Evolutionary conservation across 495 filamentous ascomycete genomes (phyloP).

Genomic region (Talaromyces borbonicus): DNA sequence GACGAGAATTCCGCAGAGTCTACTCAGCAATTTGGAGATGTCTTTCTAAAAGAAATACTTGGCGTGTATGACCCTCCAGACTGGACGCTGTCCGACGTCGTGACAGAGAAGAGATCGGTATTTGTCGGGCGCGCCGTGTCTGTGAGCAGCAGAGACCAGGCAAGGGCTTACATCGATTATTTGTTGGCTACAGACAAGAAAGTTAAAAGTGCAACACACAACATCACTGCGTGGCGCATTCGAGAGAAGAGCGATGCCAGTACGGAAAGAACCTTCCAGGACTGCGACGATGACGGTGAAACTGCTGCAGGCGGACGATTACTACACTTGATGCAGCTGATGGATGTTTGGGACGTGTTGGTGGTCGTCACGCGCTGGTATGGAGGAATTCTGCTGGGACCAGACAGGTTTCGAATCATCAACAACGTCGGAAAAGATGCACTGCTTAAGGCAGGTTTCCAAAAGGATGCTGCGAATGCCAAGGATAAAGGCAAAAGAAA

Average conservation of each 20-base stretch:
- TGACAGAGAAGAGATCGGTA: slow-evolving; percentile 76
- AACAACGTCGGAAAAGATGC: slow-evolving; percentile 78
- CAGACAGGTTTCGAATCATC: slow-evolving; percentile 81
- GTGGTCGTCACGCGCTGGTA: slow-evolving; percentile 97
- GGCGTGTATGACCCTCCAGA: slow-evolving; percentile 37
- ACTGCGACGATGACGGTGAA: slow-evolving; percentile 95
- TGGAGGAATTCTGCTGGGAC: slow-evolving; percentile 78
- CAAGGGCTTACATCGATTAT: slow-evolving; percentile 56
- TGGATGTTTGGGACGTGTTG: slow-evolving; percentile 86
- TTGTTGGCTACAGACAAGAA: slow-evolving; percentile 72
- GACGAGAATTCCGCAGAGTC: slow-evolving; percentile 8
- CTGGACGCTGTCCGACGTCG: slow-evolving; percentile 62
- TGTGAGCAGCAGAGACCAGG: slow-evolving; percentile 59
- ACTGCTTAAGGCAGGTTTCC: slow-evolving; percentile 67
- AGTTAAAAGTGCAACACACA: slow-evolving; percentile 78
- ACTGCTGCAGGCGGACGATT: slow-evolving; percentile 82
- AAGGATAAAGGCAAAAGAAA: slow-evolving; percentile 47
- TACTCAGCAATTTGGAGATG: slow-evolving; percentile 14
- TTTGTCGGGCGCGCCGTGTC: slow-evolving; percentile 69
- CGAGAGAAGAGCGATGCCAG: slow-evolving; percentile 23
- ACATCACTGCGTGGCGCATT: slow-evolving; percentile 67
- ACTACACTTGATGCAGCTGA: slow-evolving; percentile 83
- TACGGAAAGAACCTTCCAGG: slow-evolving; percentile 56
- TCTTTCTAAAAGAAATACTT: slow-evolving; percentile 25
- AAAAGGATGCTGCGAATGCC: slow-evolving; percentile 28